A percentile compares a stretch with the other conserved stretches of the same genome.
Conservation (phyloP, 495 filamentous ascomycete species). For the Lasiosphaeria ovina region DNA sequence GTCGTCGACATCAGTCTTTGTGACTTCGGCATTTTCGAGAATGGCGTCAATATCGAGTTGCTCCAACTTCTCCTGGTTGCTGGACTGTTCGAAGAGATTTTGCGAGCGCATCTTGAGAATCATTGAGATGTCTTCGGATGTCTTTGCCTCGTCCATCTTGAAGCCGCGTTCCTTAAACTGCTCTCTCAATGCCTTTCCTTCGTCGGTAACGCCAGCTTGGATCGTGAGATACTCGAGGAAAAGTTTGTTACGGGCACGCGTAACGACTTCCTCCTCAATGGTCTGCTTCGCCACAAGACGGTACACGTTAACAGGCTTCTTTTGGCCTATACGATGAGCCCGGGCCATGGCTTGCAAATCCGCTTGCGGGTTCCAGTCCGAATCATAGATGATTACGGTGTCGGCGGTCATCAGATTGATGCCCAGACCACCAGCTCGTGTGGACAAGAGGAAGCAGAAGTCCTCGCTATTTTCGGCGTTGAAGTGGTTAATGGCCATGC, state of each 20-base stretch:
- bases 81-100: slow-evolving; percentile 95
- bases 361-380: slow-evolving; percentile 98
- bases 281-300: slow-evolving; percentile 95
- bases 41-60: slow-evolving; percentile 98
- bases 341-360: slow-evolving; percentile 98
- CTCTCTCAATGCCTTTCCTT: slow-evolving; percentile 70
- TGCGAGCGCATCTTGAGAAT: slow-evolving; percentile 91
- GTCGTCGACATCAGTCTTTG: slow-evolving; percentile 82
- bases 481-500: slow-evolving; percentile 95
- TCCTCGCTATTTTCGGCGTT: slow-evolving; percentile 91
- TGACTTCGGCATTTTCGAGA: slow-evolving; percentile 91
- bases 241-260: slow-evolving; percentile 93
- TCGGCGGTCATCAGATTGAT: slow-evolving; percentile 99
- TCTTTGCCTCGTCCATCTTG: slow-evolving; percentile 70
- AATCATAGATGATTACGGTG: slow-evolving; percentile 96
- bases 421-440: slow-evolving; percentile 89
- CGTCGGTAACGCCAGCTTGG: slow-evolving; percentile 92
- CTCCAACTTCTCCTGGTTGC: slow-evolving; percentile 93
- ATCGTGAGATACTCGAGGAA: slow-evolving; percentile 99
- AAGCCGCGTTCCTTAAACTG: slow-evolving; percentile 54
- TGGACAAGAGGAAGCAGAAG: slow-evolving; percentile 95
- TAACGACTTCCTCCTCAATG: slow-evolving; percentile 95
- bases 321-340: slow-evolving; percentile 96
- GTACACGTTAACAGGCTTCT: slow-evolving; percentile 91
- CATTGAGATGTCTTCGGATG: slow-evolving; percentile 84